Base-by-base conservation (phyloP, 208 protist genomes). In the Phytomonas sp. region DNA sequence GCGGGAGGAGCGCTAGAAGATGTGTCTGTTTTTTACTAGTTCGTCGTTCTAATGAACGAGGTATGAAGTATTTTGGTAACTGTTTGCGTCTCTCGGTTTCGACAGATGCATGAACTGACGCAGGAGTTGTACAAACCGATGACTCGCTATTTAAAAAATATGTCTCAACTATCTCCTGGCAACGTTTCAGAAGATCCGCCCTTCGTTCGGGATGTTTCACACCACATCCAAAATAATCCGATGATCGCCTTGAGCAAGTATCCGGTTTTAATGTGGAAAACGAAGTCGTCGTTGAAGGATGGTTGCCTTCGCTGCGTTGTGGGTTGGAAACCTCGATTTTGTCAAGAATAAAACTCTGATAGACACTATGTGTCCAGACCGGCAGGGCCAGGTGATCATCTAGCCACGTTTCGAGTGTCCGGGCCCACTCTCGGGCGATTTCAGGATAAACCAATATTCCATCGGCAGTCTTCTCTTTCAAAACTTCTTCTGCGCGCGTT, bases 1-100 rank as follows among this genome's bases (percentile, higher is more conserved):
- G 82, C 3, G 89, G 87, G 52, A 94, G 67, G 59, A 94, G 78
- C 56, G 85, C 73, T 3, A 67, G 74, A 7, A 73, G 63, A 42
- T 67, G 64, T 32, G 45, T 40, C 26, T 69, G 69, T 32, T 71
- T 70, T 33, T 74, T 60, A 36, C 73, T 63, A 29, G 40, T 42
- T 33, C 72, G 29, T 11, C 77, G 66, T 61, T 74, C 77, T 31
- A 26, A 33, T 71, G 67, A 74, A 30, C 66, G 63, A 69, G 73
- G 70, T 32, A 68, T 60, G 40, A 90, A 86, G 68, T 84, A 87
- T 73, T 85, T 86, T 30, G 85, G 85, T 31, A 90, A 66, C 40
- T 72, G 68, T 56, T 71, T 74, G 29, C 63, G 79, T 23, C 75
- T 73, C 73, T 92, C 87, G 8, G 64, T 19, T 40, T 49, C 73